Conservation (phyloP, 1,284 basidiomycete genomes). For the Cryptococcus sp. region DNA sequence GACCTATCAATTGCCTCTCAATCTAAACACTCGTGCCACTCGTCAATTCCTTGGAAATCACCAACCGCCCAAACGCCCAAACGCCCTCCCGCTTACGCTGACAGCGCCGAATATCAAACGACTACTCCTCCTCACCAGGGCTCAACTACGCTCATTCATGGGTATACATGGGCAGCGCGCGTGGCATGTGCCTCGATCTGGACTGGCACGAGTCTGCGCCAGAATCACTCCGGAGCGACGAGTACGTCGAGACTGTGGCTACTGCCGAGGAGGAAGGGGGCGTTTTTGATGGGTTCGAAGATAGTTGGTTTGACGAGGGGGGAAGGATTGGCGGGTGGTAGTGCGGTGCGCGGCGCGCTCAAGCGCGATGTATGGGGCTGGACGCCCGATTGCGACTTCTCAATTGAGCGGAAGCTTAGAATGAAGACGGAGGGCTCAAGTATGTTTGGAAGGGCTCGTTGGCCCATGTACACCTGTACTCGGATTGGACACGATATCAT, state of each 20-base stretch:
- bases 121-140: conserved; percentile 28
- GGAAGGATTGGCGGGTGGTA: conserved; percentile 51
- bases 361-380: no score
- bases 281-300: conserved; percentile 47
- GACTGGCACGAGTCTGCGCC: conserved; percentile 32
- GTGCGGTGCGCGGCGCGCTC: background rate
- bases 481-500: no score
- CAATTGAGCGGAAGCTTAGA: no score
- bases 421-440: no score
- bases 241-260: conserved; percentile 24
- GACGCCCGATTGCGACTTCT: no score
- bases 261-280: conserved; percentile 36
- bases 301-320: conserved; percentile 43
- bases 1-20: background rate
- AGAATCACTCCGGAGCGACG: conserved; percentile 22
- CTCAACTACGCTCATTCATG: conserved; percentile 47
- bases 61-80: no score
- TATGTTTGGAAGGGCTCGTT: no score
- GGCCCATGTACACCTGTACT: no score
- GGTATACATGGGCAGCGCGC: conserved; percentile 47
- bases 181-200: conserved; percentile 52
- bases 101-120: conserved; percentile 41
- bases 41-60: no score
- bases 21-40: no score
- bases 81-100: background rate